phyloP scores from a whole-genome alignment of 163 green algal species.

The Chloromonas sp. region DNA sequence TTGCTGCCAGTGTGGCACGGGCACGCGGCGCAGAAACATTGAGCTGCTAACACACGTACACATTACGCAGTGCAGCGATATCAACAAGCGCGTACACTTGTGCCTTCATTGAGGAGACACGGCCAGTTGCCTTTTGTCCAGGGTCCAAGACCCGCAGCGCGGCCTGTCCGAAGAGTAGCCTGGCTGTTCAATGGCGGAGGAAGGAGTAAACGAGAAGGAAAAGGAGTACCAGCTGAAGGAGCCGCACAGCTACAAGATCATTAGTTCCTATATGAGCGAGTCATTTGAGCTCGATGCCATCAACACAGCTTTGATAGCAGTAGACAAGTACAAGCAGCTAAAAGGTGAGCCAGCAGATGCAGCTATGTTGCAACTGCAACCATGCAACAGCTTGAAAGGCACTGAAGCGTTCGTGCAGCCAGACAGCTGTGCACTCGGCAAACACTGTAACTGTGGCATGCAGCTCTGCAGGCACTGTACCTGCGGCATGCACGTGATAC shows the following conservation, averaged over 20 bases:
- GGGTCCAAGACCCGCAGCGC: no score
- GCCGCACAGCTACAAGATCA: conserved; percentile 38
- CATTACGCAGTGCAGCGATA: no score
- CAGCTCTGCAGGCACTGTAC: not conserved
- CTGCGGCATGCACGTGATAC: no score
- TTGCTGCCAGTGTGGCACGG: no score
- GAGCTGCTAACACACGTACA: no score
- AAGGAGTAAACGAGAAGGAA: not conserved
- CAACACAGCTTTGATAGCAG: conserved; percentile 40
- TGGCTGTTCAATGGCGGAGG: not conserved
- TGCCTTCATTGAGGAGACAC: no score
- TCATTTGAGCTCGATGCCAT: conserved; percentile 46
- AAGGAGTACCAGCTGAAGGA: conserved; percentile 29
- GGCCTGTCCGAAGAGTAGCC: no score
- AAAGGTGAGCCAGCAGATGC: conserved; percentile 21
- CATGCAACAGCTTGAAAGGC: not conserved
- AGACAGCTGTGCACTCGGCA: no score
- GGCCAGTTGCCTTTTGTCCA: no score
- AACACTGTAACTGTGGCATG: not conserved
- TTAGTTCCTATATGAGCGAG: conserved; percentile 44
- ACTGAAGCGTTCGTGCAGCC: no score
- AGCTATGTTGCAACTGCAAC: not conserved
- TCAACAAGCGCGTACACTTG: no score
- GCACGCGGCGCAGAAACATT: no score
- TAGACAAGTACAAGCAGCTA: conserved; percentile 52